Base-by-base conservation (phyloP, 345 rosid genomes). In the Kandelia obovata region DNA sequence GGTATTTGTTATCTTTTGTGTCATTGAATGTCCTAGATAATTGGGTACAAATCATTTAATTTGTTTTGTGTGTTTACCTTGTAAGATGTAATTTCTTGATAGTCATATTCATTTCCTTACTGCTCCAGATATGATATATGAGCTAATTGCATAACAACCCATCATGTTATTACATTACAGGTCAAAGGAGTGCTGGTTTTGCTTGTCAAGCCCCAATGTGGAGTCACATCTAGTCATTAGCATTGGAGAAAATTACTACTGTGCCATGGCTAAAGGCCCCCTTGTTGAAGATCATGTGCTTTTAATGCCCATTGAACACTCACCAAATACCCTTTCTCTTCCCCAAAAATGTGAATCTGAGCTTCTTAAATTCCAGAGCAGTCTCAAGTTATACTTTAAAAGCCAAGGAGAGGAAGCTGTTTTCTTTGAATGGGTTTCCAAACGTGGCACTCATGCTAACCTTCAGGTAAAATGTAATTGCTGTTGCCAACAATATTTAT, bases 151-250 rank as follows among this genome's bases (percentile, higher is more conserved):
- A 3, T 43, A 15, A 15, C 17, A 43, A 43, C 49, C 49, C 49
- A 43, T 43, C 17, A 2, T 43, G 49, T 43, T 43, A 2, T 43
- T 43, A 11, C 65, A 47, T 74, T 62, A 39, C 90, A 91, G 96
- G 85, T 91, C 92, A 31, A 89, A 73, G 73, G 95, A 88, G 62
- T 94, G 97, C 77, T 94, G 98, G 98, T 91, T 94, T 87, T 94
- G 98, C 86, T 74, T 91, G 71, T 89, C 96, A 55, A 94, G 96
- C 82, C 88, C 88, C 61, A 83, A 71, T 65, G 86, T 86, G 74
- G 95, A 89, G 84, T 84, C 92, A 56, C 96, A 91, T 78, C 80
- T 89, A 31, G 83, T 94, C 49, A 76, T 87, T 70, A 84, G 89
- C 73, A 61, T 89, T 37, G 97, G 97, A 71, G 97, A 87, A 75